These are phyloP conservation scores for Aspergillus ochraceus DNA, from an alignment of 2,329 filamentous ascomycete genomes.

Conservation along the genomic window DNA sequence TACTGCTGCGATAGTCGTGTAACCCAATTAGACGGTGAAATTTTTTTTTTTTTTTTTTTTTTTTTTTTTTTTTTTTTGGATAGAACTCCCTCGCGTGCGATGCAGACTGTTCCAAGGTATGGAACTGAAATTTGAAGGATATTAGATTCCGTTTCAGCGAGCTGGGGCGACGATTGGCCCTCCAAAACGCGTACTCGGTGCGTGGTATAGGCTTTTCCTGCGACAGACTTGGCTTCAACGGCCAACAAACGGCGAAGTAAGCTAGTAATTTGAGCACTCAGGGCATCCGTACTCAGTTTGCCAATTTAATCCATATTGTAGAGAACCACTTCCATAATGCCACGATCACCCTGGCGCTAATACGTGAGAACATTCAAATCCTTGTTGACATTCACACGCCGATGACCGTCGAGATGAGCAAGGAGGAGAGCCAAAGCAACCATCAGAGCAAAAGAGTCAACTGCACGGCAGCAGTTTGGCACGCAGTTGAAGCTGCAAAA, in stretches of 20 bases:
- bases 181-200: background rate
- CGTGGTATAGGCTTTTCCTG: slow-evolving; percentile 3
- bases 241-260: slow-evolving; percentile 19
- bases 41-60: too few relatives aligned
- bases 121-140: slow-evolving; percentile 44
- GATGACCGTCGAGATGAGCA: slow-evolving; percentile 25
- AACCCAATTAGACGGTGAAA: too few relatives aligned
- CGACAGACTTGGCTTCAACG: slow-evolving; percentile 15
- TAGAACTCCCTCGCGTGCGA: slow-evolving; percentile 21
- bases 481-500: slow-evolving; percentile 40
- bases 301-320: slow-evolving; percentile 35
- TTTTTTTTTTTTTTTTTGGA: too few relatives aligned
- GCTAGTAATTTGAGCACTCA: slow-evolving; percentile 26
- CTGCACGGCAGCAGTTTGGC: slow-evolving; percentile 23
- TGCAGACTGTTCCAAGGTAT: slow-evolving; percentile 44
- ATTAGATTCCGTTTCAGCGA: background rate
- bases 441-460: slow-evolving; percentile 29
- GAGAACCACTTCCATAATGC: slow-evolving; percentile 38
- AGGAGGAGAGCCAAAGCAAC: slow-evolving; percentile 26
- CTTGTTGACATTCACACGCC: background rate
- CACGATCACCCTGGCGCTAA: slow-evolving; percentile 43
- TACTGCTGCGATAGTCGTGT: background rate
- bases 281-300: slow-evolving; percentile 29
- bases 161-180: background rate
- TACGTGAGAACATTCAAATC: slow-evolving; percentile 29